Evolutionary conservation across 805 yeast species (phyloP).

Genomic region (Wickerhamomyces ciferrii): DNA sequence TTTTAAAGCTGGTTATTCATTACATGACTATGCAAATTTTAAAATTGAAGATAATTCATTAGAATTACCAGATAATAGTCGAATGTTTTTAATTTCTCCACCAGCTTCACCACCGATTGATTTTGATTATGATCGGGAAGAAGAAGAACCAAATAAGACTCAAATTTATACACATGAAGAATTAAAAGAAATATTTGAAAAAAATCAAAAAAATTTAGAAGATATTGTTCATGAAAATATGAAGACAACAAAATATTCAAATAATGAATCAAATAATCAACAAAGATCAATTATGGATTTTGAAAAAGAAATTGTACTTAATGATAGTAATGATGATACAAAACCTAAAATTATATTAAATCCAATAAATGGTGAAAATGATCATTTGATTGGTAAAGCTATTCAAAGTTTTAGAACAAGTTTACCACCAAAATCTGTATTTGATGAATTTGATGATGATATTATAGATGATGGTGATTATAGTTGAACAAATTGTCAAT

Average conservation of each 20-base stretch:
- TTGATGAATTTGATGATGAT: constrained; percentile 24
- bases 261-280: background rate
- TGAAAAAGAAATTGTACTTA: constrained; percentile 17
- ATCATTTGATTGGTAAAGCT: constrained; percentile 18
- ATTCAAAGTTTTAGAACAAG: constrained; percentile 24
- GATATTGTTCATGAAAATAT: constrained; percentile 10
- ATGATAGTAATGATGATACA: constrained; percentile 10
- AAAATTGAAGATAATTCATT: constrained; percentile 17
- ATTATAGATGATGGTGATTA: constrained; percentile 3
- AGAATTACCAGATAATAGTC: constrained; percentile 26
- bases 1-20: constrained; percentile 14
- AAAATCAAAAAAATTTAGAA: constrained; percentile 13
- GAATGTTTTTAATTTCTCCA: constrained; percentile 34
- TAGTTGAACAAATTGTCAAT: background rate
- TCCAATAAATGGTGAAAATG: constrained; percentile 20
- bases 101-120: constrained; percentile 38
- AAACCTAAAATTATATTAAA: constrained; percentile 20
- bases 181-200: constrained; percentile 13
- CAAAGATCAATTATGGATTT: constrained; percentile 6
- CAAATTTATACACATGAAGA: constrained; percentile 23
- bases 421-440: constrained; percentile 32
- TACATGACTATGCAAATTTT: constrained; percentile 8
- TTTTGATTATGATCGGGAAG: constrained; percentile 30
- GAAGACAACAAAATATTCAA: constrained; percentile 5
- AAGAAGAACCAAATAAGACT: constrained; percentile 29